Conservation (phyloP, 805 yeast genomes). For the Blastobotrys attinorum region DNA sequence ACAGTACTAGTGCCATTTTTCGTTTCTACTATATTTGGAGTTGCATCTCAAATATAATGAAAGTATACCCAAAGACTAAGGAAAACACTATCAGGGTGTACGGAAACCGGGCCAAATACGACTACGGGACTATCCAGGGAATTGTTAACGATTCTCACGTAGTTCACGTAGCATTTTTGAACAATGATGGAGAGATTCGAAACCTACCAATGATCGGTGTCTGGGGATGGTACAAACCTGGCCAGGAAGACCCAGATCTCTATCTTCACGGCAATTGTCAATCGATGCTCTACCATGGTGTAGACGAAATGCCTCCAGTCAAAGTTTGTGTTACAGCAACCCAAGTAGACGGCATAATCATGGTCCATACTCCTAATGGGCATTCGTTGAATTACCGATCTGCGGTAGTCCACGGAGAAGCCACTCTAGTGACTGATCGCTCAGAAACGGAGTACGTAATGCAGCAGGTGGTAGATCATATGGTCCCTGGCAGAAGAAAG, state of each 20-base stretch:
- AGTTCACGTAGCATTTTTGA: background rate
- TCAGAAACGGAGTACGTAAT: background rate
- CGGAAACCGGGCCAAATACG: background rate
- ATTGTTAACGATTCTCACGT: background rate
- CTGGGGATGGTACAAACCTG: background rate
- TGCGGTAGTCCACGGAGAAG: background rate
- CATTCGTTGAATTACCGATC: background rate
- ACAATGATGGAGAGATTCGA: background rate
- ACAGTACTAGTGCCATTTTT: no score
- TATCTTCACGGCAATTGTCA: background rate
- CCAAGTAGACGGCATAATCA: background rate
- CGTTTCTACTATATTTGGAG: background rate
- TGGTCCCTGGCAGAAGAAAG: background rate
- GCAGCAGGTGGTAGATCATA: background rate
- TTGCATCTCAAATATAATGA: background rate
- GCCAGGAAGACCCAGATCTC: background rate
- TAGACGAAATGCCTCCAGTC: background rate
- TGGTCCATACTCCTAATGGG: background rate
- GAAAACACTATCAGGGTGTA: background rate
- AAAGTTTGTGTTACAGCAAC: background rate
- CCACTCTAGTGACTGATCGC: background rate
- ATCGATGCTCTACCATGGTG: background rate
- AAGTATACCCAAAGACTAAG: background rate
- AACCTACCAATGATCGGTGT: background rate
- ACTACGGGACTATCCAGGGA: background rate